Conservation (phyloP, 176 grass and related monocot species). For the Carex cristatella region DNA sequence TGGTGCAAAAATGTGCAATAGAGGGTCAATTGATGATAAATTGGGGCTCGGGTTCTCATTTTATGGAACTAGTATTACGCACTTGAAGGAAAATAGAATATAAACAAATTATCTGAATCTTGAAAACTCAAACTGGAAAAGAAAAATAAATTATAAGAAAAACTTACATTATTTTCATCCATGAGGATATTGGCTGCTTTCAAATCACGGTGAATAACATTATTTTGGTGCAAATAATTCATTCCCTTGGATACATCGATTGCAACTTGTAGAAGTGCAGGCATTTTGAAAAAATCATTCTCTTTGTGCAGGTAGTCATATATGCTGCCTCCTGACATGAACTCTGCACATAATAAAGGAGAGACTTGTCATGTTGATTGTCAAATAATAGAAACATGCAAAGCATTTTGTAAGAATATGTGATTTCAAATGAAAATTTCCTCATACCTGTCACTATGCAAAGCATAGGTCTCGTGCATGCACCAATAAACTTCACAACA, state of each 20-base stretch:
- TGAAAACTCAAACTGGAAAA: not conserved
- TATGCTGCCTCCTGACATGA: constrained; percentile 70
- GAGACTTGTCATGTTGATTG: not conserved
- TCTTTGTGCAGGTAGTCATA: constrained; percentile 72
- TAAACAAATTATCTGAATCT: not conserved
- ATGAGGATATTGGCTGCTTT: constrained; percentile 89
- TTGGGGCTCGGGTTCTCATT: not conserved
- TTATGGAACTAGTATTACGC: not conserved
- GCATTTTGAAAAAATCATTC: constrained; percentile 52
- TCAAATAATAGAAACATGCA: not conserved
- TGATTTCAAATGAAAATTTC: not conserved
- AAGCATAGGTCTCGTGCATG: constrained; percentile 61
- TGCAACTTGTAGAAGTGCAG: constrained; percentile 53
- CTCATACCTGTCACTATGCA: constrained; percentile 75
- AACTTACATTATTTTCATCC: constrained; percentile 70
- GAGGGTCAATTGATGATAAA: not conserved
- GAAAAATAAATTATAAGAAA: not conserved
- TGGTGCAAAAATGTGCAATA: not conserved
- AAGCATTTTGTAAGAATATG: not conserved
- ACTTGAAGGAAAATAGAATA: not conserved
- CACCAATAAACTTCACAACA: constrained; percentile 82
- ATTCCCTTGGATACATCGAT: constrained; percentile 75
- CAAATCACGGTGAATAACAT: constrained; percentile 80
- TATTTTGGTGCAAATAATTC: constrained; percentile 80
- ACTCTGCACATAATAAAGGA: constrained; percentile 45